Conservation (phyloP, 2,329 filamentous ascomycete species). For the Paracoccidioides brasiliensis region DNA sequence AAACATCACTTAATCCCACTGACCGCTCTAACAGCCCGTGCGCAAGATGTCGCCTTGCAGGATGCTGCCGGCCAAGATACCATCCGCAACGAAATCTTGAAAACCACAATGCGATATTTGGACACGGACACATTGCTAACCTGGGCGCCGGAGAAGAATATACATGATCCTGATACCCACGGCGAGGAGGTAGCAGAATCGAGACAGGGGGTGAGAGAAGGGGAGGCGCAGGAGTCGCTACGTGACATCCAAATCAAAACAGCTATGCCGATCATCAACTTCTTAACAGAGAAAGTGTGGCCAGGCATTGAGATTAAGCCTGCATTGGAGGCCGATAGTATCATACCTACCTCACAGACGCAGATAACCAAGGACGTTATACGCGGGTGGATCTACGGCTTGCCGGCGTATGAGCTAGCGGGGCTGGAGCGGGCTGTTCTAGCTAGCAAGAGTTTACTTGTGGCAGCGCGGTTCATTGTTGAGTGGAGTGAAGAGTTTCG, state of each 20-base stretch:
- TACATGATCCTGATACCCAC: conserved; percentile 29
- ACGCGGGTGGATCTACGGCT: conserved; percentile 57
- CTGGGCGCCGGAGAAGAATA: conserved; percentile 55
- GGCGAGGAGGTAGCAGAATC: not conserved
- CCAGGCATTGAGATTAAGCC: conserved; percentile 67
- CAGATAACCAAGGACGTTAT: conserved; percentile 65
- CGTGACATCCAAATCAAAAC: conserved; percentile 58
- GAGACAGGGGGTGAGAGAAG: conserved; percentile 24
- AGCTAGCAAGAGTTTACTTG: conserved; percentile 74
- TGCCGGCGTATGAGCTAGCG: conserved; percentile 70
- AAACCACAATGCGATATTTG: conserved; percentile 67
- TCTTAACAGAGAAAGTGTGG: conserved; percentile 63
- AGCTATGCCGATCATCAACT: conserved; percentile 57
- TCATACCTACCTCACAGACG: conserved; percentile 61
- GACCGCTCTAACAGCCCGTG: conserved; percentile 71
- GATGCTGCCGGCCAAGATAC: conserved; percentile 41
- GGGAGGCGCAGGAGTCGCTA: conserved; percentile 44
- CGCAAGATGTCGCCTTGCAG: conserved; percentile 63
- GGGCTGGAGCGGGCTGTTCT: conserved; percentile 73
- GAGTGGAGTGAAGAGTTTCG: conserved; percentile 75
- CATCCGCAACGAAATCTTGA: conserved; percentile 51
- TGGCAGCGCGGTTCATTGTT: conserved; percentile 60
- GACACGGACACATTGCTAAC: conserved; percentile 87
- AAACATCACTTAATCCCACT: conserved; percentile 81
- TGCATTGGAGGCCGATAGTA: conserved; percentile 64